Conservation (phyloP, 2,329 filamentous ascomycete genomes). For the Neofusicoccum cordaticola region DNA sequence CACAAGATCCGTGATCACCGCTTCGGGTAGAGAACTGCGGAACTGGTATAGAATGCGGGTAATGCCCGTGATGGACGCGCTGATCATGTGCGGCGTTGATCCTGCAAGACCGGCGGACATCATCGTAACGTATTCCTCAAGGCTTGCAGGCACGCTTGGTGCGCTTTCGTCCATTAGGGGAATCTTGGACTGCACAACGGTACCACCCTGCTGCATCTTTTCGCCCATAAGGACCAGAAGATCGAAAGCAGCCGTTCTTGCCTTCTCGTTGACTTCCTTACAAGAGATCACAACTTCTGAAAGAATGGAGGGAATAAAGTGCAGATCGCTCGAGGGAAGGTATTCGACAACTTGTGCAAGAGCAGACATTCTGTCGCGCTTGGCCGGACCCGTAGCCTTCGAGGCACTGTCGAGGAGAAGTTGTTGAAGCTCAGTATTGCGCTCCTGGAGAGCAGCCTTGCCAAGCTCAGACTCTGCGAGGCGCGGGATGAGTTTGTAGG, state of each 20-base stretch:
- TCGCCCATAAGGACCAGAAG: conserved; percentile 85
- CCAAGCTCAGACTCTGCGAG: conserved; percentile 79
- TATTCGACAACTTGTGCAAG: conserved; percentile 77
- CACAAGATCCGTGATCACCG: conserved; percentile 78
- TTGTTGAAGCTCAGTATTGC: conserved; percentile 75
- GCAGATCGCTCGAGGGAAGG: conserved; percentile 72
- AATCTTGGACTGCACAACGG: conserved; percentile 82
- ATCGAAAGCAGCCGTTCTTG: conserved; percentile 84
- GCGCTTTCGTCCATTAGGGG: conserved; percentile 82
- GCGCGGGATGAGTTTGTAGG: conserved; percentile 94
- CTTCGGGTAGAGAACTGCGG: conserved; percentile 64
- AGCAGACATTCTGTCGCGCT: conserved; percentile 80
- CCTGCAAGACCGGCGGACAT: conserved; percentile 92
- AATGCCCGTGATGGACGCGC: conserved; percentile 90
- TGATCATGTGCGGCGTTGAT: conserved; percentile 94
- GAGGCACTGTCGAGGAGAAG: conserved; percentile 76
- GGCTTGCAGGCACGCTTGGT: conserved; percentile 70
- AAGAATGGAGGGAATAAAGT: conserved; percentile 89
- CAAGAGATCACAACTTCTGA: conserved; percentile 94
- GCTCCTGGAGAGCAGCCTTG: conserved; percentile 69
- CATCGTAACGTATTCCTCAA: conserved; percentile 98
- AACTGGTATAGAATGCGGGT: conserved; percentile 94
- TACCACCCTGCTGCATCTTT: conserved; percentile 70
- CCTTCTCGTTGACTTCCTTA: conserved; percentile 97
- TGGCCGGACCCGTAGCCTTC: conserved; percentile 81